Evolutionary conservation across 179 eudicot species (phyloP).

Genomic region (Carnegiea gigantea): DNA sequence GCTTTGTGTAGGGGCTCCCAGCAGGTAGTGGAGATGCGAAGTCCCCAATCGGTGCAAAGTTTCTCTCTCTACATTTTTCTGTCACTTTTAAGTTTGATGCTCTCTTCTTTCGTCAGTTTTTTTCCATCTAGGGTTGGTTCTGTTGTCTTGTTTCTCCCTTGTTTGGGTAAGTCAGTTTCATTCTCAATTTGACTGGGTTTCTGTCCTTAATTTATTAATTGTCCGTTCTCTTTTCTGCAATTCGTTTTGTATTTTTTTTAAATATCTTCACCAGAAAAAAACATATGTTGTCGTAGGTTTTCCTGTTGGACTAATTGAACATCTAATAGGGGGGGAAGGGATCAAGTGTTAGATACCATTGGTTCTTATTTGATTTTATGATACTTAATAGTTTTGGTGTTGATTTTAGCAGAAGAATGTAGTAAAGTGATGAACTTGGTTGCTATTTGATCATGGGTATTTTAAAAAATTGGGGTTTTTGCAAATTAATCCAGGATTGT

Average conservation of each 20-base stretch:
- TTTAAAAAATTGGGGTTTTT: slow-evolving; percentile 13
- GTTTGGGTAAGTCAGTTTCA: slow-evolving; percentile 18
- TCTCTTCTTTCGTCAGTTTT: neutral
- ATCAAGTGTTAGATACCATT: neutral
- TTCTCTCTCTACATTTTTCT: neutral
- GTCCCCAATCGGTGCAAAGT: slow-evolving; percentile 23
- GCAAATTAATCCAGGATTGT: neutral
- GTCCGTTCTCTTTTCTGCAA: neutral
- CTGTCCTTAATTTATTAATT: too few relatives aligned
- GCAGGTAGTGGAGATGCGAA: slow-evolving; percentile 17
- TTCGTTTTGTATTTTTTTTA: neutral
- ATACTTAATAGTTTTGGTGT: slow-evolving; percentile 10
- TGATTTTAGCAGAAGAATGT: neutral
- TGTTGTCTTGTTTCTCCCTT: slow-evolving; percentile 15
- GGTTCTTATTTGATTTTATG: neutral
- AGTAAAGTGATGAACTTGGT: neutral
- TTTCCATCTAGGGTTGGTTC: slow-evolving; percentile 35
- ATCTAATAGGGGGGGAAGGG: neutral
- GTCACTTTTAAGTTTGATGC: neutral
- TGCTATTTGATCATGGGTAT: neutral
- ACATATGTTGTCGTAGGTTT: neutral
- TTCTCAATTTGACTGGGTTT: neutral
- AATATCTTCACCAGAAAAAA: neutral
- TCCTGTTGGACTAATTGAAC: neutral
- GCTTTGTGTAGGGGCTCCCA: slow-evolving; percentile 42